A percentile compares a stretch with the other conserved stretches of the same genome.
Conservation (phyloP, 2,329 filamentous ascomycete species). For the Xylariomycetidae sp. region DNA sequence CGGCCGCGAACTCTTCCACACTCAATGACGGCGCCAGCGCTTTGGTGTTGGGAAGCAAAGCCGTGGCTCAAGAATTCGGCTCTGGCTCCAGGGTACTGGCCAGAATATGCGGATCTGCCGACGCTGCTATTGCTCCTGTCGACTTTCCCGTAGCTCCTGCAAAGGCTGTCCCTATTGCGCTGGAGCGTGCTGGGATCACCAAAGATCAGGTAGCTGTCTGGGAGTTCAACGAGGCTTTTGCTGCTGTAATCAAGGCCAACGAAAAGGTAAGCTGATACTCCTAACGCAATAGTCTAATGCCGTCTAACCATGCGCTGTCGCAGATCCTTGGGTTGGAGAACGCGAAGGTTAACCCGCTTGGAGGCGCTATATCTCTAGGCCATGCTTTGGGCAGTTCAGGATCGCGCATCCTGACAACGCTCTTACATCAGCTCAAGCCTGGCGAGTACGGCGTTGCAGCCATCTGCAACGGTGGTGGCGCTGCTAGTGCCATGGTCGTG, state of each 20-base stretch:
- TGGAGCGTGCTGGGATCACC: constrained; percentile 82
- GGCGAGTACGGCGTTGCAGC: constrained; percentile 93
- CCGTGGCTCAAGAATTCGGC: constrained; percentile 74
- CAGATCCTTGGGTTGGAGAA: constrained; percentile 74
- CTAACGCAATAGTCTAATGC: neutral
- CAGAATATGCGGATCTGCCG: constrained; percentile 75
- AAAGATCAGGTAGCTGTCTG: constrained; percentile 89
- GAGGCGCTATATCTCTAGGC: constrained; percentile 86
- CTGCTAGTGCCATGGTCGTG: constrained; percentile 84
- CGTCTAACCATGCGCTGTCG: neutral
- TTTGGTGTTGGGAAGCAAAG: constrained; percentile 75
- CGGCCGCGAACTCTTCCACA: constrained; percentile 88
- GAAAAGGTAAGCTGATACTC: constrained; percentile 55
- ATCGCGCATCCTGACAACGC: constrained; percentile 80
- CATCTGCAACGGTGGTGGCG: constrained; percentile 95
- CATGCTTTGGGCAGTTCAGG: constrained; percentile 93
- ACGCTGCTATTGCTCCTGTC: constrained; percentile 84
- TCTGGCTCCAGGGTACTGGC: constrained; percentile 76
- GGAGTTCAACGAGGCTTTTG: constrained; percentile 99
- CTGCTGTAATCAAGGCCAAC: constrained; percentile 90
- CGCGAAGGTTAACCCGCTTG: constrained; percentile 78
- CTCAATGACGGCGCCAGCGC: constrained; percentile 94
- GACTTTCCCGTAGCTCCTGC: constrained; percentile 93
- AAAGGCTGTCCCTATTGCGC: constrained; percentile 84
- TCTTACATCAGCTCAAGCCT: constrained; percentile 84